Evolutionary conservation across 306 rosid genomes (phyloP).

Genomic region (Urtica urens): DNA sequence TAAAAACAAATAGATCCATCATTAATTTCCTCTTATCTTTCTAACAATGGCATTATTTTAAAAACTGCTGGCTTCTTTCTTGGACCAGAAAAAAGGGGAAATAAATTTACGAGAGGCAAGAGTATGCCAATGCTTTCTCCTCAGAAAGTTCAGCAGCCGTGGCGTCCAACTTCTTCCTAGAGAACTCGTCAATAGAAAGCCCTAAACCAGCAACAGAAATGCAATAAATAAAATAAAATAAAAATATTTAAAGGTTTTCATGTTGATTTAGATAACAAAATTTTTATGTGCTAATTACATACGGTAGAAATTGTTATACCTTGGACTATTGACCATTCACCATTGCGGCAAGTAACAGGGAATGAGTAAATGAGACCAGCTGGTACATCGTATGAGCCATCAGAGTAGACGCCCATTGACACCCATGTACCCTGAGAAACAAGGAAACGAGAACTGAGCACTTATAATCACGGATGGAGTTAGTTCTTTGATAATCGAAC

Average conservation of each 20-base stretch:
- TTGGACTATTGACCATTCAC: slow-evolving; percentile 94
- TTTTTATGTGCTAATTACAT: neutral
- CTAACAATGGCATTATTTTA: slow-evolving; percentile 42
- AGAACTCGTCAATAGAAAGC: slow-evolving; percentile 66
- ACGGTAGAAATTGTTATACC: slow-evolving; percentile 49
- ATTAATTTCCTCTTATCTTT: slow-evolving; percentile 22
- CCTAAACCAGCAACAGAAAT: slow-evolving; percentile 28
- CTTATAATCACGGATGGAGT: neutral
- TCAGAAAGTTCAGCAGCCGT: slow-evolving; percentile 76
- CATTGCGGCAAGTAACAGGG: slow-evolving; percentile 71
- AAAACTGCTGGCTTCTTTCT: slow-evolving; percentile 36
- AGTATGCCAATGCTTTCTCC: slow-evolving; percentile 87
- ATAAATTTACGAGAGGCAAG: slow-evolving; percentile 60
- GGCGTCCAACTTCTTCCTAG: slow-evolving; percentile 82
- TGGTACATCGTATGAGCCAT: slow-evolving; percentile 91
- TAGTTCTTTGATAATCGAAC: neutral
- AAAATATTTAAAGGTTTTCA: neutral
- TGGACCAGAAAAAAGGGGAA: neutral
- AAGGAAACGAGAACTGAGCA: slow-evolving; percentile 11
- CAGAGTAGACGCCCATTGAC: slow-evolving; percentile 97
- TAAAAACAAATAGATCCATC: slow-evolving; percentile 24
- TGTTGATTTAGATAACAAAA: neutral
- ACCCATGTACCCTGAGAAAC: slow-evolving; percentile 81
- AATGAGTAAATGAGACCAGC: slow-evolving; percentile 91
- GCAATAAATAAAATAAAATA: neutral